A percentile compares a stretch with the other conserved stretches of the same genome.
Conservation (phyloP, 345 rosid species). For the Lepidium sativum region DNA sequence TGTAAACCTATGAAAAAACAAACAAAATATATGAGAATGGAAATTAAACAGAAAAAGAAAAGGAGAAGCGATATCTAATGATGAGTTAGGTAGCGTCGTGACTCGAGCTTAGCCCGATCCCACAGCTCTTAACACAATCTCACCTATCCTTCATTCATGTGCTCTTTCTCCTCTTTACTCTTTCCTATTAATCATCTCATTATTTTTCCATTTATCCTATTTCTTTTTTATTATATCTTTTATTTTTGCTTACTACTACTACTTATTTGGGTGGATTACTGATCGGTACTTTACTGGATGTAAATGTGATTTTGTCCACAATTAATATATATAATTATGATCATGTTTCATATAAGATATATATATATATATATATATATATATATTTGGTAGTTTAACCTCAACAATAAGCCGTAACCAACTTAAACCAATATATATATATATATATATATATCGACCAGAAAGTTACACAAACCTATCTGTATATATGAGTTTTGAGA, state of each 20-base stretch:
- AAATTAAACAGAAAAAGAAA: neutral
- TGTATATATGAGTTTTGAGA: neutral
- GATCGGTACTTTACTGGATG: too few species aligned
- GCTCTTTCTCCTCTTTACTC: neutral
- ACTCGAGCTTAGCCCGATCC: constrained; percentile 19
- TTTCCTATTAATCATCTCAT: neutral
- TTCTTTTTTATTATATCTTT: too few species aligned
- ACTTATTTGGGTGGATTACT: too few species aligned
- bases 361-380: too few species aligned
- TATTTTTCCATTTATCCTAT: neutral
- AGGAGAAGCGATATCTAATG: constrained; percentile 26
- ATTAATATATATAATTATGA: too few species aligned
- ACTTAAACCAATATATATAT: too few species aligned
- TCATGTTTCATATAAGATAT: too few species aligned
- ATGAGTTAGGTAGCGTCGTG: constrained; percentile 31
- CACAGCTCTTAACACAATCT: constrained; percentile 22
- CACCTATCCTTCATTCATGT: constrained; percentile 32
- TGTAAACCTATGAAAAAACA: constrained; percentile 7
- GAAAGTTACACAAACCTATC: too few species aligned
- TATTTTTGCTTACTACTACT: too few species aligned
- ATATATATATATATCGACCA: neutral
- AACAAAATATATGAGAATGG: neutral
- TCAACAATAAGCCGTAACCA: too few species aligned
- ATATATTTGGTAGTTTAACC: too few species aligned
- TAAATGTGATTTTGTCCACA: too few species aligned